Evolutionary conservation across 306 rosid genomes (phyloP).

Genomic region (Crataegus laevigata): DNA sequence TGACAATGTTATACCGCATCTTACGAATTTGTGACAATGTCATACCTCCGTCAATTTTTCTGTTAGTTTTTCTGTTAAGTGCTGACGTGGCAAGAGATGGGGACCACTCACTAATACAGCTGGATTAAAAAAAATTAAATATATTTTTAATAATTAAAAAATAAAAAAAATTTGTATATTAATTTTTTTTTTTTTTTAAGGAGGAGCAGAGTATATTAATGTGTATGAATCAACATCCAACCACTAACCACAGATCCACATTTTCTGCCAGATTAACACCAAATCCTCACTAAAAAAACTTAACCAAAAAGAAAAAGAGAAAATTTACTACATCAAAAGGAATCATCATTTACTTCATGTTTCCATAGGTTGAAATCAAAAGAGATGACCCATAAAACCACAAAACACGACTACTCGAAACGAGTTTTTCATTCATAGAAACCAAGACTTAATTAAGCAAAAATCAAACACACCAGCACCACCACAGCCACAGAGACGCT

Average conservation of each 20-base stretch:
- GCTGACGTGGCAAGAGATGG: too few species aligned
- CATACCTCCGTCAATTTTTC: too few species aligned
- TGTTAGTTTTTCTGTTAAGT: too few species aligned
- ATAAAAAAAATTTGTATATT: too few species aligned
- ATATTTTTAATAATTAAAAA: too few species aligned
- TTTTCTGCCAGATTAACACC: neutral
- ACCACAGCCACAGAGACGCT: neutral
- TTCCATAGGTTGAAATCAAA: neutral
- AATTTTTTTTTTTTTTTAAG: too few species aligned
- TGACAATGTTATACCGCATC: too few species aligned
- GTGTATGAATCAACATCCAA: slow-evolving; percentile 11
- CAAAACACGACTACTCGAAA: neutral
- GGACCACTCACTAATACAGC: too few species aligned
- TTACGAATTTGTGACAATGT: too few species aligned
- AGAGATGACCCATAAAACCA: neutral
- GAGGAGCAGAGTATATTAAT: slow-evolving; percentile 15
- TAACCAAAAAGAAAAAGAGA: neutral
- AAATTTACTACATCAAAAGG: neutral
- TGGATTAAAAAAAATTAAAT: too few species aligned
- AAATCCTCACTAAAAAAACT: neutral
- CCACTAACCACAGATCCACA: neutral
- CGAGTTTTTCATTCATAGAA: neutral
- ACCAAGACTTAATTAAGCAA: neutral
- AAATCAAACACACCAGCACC: neutral
- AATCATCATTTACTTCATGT: neutral